Evolutionary conservation across 108 stramenopile species (phyloP).

Genomic region (Fragilaria radians): DNA sequence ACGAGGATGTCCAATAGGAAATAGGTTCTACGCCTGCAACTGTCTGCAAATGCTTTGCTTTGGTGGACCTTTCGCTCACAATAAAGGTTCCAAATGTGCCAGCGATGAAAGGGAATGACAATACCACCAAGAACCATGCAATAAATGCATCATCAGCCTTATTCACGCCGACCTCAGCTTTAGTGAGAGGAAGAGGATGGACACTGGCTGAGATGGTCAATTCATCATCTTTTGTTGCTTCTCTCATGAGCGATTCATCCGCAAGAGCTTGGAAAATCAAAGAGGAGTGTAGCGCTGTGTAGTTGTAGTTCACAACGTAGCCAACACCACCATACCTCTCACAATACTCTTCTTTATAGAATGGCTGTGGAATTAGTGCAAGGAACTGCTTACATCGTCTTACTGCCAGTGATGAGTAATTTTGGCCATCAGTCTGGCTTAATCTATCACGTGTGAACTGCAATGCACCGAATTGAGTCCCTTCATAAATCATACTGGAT

Average conservation of each 20-base stretch:
- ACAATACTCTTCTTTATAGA: slow-evolving; percentile 31
- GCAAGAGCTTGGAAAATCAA: slow-evolving; percentile 60
- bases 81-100: slow-evolving; percentile 92
- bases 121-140: slow-evolving; percentile 78
- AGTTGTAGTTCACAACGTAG: slow-evolving; percentile 55
- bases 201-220: slow-evolving; percentile 44
- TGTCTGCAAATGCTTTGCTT: slow-evolving; percentile 96
- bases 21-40: slow-evolving; percentile 89
- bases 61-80: slow-evolving; percentile 91
- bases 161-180: slow-evolving; percentile 32
- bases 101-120: slow-evolving; percentile 91
- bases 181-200: slow-evolving; percentile 63
- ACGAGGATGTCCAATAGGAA: slow-evolving; percentile 94
- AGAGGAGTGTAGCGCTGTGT: slow-evolving; percentile 25
- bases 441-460: slow-evolving; percentile 45
- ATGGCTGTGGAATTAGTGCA: background rate
- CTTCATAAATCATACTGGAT: slow-evolving; percentile 16
- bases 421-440: background rate
- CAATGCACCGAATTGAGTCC: slow-evolving; percentile 56
- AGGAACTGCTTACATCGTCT: background rate
- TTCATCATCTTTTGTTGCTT: slow-evolving; percentile 27
- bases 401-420: background rate
- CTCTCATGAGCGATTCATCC: slow-evolving; percentile 57
- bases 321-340: slow-evolving; percentile 46
- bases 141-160: slow-evolving; percentile 47